Conservation (phyloP, 2,329 filamentous ascomycete genomes). For the Paecilomyces variotii region DNA sequence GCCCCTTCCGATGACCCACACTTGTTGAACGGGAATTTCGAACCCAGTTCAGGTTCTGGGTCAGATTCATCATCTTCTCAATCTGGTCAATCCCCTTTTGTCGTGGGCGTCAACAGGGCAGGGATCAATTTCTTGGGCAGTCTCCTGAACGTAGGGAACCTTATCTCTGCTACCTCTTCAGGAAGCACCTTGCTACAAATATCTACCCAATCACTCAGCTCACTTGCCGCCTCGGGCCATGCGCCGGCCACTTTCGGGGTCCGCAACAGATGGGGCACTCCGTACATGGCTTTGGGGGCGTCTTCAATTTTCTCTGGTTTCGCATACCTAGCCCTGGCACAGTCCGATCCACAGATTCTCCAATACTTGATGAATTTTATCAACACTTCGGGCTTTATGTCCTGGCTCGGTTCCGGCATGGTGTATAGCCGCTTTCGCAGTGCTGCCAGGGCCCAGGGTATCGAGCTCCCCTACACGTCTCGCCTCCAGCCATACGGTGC, state of each 20-base stretch:
- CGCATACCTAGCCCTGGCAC: conserved; percentile 59
- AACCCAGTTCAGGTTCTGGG: conserved; percentile 37
- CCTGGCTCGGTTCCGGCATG: conserved; percentile 59
- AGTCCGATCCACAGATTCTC: conserved; percentile 54
- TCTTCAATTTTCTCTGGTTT: conserved; percentile 55
- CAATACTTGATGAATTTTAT: conserved; percentile 66
- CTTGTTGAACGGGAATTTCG: conserved; percentile 47
- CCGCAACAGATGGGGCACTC: conserved; percentile 56
- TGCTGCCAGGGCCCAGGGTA: conserved; percentile 37
- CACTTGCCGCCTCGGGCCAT: conserved; percentile 56
- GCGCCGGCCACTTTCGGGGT: conserved; percentile 54
- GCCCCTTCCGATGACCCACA: conserved; percentile 46
- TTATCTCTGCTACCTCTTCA: conserved; percentile 70
- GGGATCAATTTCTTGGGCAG: conserved; percentile 56
- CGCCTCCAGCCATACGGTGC: conserved; percentile 57
- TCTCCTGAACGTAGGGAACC: conserved; percentile 69
- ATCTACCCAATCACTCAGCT: conserved; percentile 59
- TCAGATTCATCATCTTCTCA: not conserved
- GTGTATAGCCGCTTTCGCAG: conserved; percentile 54
- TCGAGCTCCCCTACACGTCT: conserved; percentile 48
- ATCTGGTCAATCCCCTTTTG: conserved; percentile 27
- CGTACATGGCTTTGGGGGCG: conserved; percentile 50
- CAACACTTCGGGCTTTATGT: conserved; percentile 61
- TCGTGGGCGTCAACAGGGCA: conserved; percentile 42
- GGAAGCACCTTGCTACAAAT: conserved; percentile 73